phyloP scores from a whole-genome alignment of 208 protist genomes.

The Leishmania gerbilli region DNA sequence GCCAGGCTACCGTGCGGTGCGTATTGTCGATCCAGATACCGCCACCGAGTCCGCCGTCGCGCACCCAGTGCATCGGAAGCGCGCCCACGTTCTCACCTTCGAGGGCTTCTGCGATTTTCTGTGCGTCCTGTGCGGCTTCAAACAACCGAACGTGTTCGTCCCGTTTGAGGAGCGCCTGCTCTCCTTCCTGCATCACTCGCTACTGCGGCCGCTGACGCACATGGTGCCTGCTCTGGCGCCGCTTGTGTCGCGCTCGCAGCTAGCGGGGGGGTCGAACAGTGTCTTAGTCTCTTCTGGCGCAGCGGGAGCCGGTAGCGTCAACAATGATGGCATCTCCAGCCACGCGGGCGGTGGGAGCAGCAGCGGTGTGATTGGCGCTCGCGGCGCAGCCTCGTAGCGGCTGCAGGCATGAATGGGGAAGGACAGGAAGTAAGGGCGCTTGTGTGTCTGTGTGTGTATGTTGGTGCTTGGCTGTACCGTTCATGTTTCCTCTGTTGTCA shows the following conservation, averaged over 20 bases:
- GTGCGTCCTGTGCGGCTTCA: conserved; percentile 85
- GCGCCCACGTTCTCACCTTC: conserved; percentile 54
- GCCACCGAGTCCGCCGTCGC: conserved; percentile 20
- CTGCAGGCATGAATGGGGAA: neutral
- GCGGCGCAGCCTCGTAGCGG: neutral
- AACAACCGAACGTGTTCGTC: conserved; percentile 87
- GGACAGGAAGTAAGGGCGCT: neutral
- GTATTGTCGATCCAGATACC: conserved; percentile 55
- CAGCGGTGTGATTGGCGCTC: neutral
- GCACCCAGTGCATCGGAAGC: conserved; percentile 26
- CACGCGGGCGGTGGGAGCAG: neutral
- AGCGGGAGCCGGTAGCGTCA: neutral
- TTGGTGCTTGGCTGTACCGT: neutral
- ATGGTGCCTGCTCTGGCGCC: conserved; percentile 49
- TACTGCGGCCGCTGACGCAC: conserved; percentile 72
- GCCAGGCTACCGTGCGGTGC: conserved; percentile 43
- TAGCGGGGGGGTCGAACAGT: neutral
- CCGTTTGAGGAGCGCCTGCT: conserved; percentile 69
- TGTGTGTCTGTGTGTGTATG: neutral
- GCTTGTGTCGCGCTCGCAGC: conserved; percentile 39
- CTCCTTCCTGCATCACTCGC: conserved; percentile 70
- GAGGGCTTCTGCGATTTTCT: conserved; percentile 84
- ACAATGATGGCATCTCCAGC: neutral
- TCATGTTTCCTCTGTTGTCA: neutral
- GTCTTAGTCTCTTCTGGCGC: neutral